Base-by-base conservation (phyloP, 208 protist genomes). In the Endotrypanum monterogeii region DNA sequence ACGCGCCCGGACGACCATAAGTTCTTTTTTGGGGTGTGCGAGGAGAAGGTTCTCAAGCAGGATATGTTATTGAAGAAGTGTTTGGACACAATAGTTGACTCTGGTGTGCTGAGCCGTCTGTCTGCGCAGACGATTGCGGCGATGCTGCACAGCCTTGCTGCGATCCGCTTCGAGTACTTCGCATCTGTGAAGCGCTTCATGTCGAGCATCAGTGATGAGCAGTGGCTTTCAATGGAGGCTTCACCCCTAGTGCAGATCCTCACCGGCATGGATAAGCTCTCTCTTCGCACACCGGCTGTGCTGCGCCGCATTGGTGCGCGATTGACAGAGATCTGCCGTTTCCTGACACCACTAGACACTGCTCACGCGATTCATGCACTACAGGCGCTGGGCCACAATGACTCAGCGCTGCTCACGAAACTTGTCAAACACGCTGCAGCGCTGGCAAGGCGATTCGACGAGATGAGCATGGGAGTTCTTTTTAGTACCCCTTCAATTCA, bases 31-130 rank as follows among this genome's bases (percentile, higher is more conserved):
- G 90, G 76, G 51, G 83, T 94, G 32, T 97, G 85, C 74, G 89
- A 87, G 55, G 89, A 94, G 14, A 97, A 97, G 73, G 90, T 94
- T 69, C 67, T 95, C 14, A 97, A 97, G 82, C 80, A 94, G 52
- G 92, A 97, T 77, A 84, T 87, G 73, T 48, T 95, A 62, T 82
- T 97, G 50, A 87, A 89, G 74, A 67, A 81, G 72, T 91, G 89
- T 71, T 79, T 97, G 14, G 81, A 90, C 65, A 65, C 79, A 50
- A 55, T 97, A n/a, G 62, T 86, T 7, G 73, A 82, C n/a, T 78
- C 67, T 11, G 85, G 86, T 32, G 72, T 81, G 68, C 78, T 89
- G 16, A 28, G 67, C 14, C 80, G 86, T 30, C 80, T 97, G 25
- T 91, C 84, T 0, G 87, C 72, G 23, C 81, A 79, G 1, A 93